Percentiles rank a stretch among this genome's conserved stretches.
Evolutionary conservation across 441 rosid species (phyloP).

Genomic region (Brassica balearica): DNA sequence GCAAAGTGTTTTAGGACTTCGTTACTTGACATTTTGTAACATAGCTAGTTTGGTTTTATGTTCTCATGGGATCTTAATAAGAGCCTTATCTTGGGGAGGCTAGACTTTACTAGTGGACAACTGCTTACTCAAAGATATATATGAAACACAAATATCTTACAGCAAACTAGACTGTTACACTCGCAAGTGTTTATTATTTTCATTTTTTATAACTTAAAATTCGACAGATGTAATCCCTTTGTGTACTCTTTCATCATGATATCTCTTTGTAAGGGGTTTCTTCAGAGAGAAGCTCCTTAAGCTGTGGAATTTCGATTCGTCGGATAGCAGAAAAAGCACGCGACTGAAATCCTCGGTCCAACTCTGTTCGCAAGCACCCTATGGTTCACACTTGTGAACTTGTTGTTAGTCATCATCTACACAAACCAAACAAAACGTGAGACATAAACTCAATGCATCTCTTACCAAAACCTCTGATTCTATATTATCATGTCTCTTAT

Average conservation of each 20-base stretch:
- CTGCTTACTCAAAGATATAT: not conserved
- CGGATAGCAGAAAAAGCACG: constrained; percentile 33
- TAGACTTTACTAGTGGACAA: not conserved
- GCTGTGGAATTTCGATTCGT: not conserved
- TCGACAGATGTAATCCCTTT: not conserved
- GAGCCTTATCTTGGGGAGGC: not conserved
- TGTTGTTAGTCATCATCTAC: constrained; percentile 59
- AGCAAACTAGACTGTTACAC: not conserved
- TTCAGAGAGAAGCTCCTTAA: constrained; percentile 46
- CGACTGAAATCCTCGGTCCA: constrained; percentile 50
- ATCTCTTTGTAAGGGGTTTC: too few relatives aligned
- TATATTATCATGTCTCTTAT: not conserved
- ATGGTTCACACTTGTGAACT: constrained; percentile 58
- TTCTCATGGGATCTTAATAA: not conserved
- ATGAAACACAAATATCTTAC: not conserved
- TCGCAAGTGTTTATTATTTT: too few relatives aligned
- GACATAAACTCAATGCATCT: not conserved
- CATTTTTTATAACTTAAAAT: constrained; percentile 13
- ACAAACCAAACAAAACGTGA: constrained; percentile 33
- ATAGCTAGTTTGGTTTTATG: not conserved
- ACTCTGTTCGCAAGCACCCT: constrained; percentile 52
- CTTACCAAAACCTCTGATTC: not conserved
- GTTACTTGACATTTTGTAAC: not conserved
- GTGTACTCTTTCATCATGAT: not conserved
- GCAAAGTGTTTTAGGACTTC: not conserved